Evolutionary conservation across 805 yeast genomes (phyloP), one percentile per base, ranked within the genome.

Genomic region (Pichia rugopelliculosa): DNA sequence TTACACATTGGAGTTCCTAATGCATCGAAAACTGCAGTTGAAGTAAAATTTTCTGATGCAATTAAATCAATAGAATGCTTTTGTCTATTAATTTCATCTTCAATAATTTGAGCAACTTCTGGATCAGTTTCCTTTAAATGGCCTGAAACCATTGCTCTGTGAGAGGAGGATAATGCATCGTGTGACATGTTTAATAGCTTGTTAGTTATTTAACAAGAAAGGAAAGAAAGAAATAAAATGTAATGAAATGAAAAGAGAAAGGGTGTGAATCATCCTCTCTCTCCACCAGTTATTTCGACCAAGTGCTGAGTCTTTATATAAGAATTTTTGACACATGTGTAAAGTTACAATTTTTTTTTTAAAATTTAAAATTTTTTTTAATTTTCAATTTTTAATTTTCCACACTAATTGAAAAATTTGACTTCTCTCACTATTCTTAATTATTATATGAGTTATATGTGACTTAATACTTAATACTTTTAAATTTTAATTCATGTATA

Each of bases 1-100:
- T 93, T 93, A 68, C 87, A 87, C 96, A 93, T 88, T 67, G 95
- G 96, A 44, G 98, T 84, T 57, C 99, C 99, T 61, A 91, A 81
- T 30, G 95, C 87, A 63, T 93, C 98, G 73, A 91, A 86, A 41
- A 93, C 99, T 38, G 98, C 86, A 58, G 85, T 85, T 47, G 97
- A 86, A 48, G 99, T 93, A 75, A 91, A 90, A 72, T 93, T 93
- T 74, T 93, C 99, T 47, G 96, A 87, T 27, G 99, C 96, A 68
- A 93, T 93, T 67, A 93, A 78, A 41, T 87, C 91, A 59, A 93
- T 84, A 39, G 97, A 90, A 69, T 87, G 89, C 68, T 80, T 84
- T 76, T 93, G 99, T 75, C 99, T 88, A 57, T 74, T 74, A 65
- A 83, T 84, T 72, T 93, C 99, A 66, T 82, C 84, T 59, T 75